A percentile compares a stretch with the other conserved stretches of the same genome.
Conservation (phyloP, 768 basidiomycete species). For the Suillus alpinus region DNA sequence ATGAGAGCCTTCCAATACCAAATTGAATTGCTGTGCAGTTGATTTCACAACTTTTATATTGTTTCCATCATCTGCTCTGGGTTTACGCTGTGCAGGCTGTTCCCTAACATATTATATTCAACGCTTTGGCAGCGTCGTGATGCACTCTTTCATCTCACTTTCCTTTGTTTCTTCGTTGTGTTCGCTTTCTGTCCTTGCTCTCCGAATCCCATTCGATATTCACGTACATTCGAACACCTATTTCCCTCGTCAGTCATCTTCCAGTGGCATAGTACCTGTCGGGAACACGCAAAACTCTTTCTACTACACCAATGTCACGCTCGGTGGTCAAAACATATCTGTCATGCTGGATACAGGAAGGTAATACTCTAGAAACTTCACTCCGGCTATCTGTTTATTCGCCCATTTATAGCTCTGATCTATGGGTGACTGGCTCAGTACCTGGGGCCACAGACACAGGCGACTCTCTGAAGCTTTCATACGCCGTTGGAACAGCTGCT, state of each 20-base stretch:
- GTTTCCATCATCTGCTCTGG: not conserved
- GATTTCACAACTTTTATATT: not conserved
- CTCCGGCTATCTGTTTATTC: slow-evolving; percentile 6
- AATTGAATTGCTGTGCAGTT: not conserved
- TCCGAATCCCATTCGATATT: slow-evolving; percentile 31
- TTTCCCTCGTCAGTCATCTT: slow-evolving; percentile 24
- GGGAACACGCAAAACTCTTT: slow-evolving; percentile 69
- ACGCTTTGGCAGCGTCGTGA: slow-evolving; percentile 8
- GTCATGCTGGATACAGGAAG: slow-evolving; percentile 80
- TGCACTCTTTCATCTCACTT: slow-evolving; percentile 22
- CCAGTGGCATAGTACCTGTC: slow-evolving; percentile 38
- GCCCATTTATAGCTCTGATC: slow-evolving; percentile 53
- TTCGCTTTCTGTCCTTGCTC: slow-evolving; percentile 22
- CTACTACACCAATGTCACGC: slow-evolving; percentile 69
- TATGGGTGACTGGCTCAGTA: slow-evolving; percentile 62
- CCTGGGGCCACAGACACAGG: slow-evolving; percentile 56
- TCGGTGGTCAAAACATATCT: slow-evolving; percentile 54
- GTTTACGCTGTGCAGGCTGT: slow-evolving; percentile 1
- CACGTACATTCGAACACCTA: slow-evolving; percentile 14
- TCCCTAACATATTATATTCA: not conserved
- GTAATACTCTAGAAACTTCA: slow-evolving; percentile 30
- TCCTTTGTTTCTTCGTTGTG: slow-evolving; percentile 21
- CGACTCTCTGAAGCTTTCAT: slow-evolving; percentile 51
- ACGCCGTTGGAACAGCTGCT: slow-evolving; percentile 65
- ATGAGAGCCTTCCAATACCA: not conserved